phyloP scores from a whole-genome alignment of 768 basidiomycete species.

The Porphyrellus cyaneotinctus region DNA sequence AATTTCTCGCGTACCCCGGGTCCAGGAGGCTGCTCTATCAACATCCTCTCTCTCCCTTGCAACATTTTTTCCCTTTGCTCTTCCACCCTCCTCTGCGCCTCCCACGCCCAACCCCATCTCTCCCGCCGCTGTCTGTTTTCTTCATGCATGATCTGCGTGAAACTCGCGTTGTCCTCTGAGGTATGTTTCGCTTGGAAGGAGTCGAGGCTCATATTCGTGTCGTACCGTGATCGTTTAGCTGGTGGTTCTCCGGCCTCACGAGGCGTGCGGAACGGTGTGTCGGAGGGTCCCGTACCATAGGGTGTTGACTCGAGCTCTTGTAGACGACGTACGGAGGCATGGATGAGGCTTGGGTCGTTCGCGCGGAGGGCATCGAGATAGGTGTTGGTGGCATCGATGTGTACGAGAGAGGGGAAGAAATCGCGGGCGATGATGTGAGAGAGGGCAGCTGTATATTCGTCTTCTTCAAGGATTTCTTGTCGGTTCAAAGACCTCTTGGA shows the following conservation, averaged over 20 bases:
- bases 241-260: slow-evolving; percentile 40
- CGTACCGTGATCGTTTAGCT: slow-evolving; percentile 55
- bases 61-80: slow-evolving; percentile 60
- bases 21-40: slow-evolving; percentile 63
- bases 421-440: slow-evolving; percentile 93
- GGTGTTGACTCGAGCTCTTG: slow-evolving; percentile 67
- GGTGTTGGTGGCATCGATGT: slow-evolving; percentile 82
- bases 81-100: slow-evolving; percentile 81
- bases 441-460: slow-evolving; percentile 88
- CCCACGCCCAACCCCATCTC: slow-evolving; percentile 90
- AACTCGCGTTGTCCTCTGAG: slow-evolving; percentile 96
- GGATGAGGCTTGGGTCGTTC: slow-evolving; percentile 74
- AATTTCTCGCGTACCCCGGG: slow-evolving; percentile 67
- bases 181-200: slow-evolving; percentile 89
- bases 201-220: slow-evolving; percentile 68
- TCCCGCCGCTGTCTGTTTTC: slow-evolving; percentile 83
- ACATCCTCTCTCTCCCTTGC: slow-evolving; percentile 61
- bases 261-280: slow-evolving; percentile 60
- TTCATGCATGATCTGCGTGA: slow-evolving; percentile 85
- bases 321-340: slow-evolving; percentile 68
- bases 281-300: slow-evolving; percentile 51
- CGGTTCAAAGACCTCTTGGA: slow-evolving; percentile 60
- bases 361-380: slow-evolving; percentile 78
- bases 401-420: slow-evolving; percentile 93
- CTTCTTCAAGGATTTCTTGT: slow-evolving; percentile 80